Percentiles rank a stretch among this genome's conserved stretches.
Conservation (phyloP, 441 rosid species). For the Populus hybrid region DNA sequence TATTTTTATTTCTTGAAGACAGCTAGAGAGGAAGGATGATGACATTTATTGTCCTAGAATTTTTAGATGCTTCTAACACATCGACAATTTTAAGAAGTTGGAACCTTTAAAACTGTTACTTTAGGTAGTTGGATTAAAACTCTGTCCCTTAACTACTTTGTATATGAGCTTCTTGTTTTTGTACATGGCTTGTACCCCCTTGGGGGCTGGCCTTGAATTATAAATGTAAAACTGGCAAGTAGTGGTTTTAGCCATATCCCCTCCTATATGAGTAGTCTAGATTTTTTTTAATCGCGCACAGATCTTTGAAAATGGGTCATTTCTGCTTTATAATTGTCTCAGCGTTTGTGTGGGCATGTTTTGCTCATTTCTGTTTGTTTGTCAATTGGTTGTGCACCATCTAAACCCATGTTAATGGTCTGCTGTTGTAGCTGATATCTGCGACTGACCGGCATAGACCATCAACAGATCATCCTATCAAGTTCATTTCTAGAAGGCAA, state of each 20-base stretch:
- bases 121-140: neutral
- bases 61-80: neutral
- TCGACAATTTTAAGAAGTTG: neutral
- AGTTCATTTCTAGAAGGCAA: constrained; percentile 72
- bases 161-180: neutral
- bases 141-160: neutral
- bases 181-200: neutral
- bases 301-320: neutral
- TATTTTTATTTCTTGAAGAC: neutral
- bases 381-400: neutral
- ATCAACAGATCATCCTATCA: constrained; percentile 80
- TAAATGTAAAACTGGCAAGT: too few species aligned
- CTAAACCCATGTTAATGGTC: constrained; percentile 12
- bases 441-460: constrained; percentile 79
- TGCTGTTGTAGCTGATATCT: constrained; percentile 69
- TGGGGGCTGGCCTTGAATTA: neutral
- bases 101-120: neutral
- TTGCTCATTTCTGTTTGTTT: neutral
- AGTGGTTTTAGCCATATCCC: too few species aligned
- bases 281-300: neutral
- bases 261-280: neutral
- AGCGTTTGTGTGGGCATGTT: neutral
- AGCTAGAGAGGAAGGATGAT: neutral
- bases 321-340: neutral
- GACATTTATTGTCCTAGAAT: neutral